A percentile compares a stretch with the other conserved stretches of the same genome.
Evolutionary conservation across 139 green algal species (phyloP).

Genomic region (Closterium sp.): DNA sequence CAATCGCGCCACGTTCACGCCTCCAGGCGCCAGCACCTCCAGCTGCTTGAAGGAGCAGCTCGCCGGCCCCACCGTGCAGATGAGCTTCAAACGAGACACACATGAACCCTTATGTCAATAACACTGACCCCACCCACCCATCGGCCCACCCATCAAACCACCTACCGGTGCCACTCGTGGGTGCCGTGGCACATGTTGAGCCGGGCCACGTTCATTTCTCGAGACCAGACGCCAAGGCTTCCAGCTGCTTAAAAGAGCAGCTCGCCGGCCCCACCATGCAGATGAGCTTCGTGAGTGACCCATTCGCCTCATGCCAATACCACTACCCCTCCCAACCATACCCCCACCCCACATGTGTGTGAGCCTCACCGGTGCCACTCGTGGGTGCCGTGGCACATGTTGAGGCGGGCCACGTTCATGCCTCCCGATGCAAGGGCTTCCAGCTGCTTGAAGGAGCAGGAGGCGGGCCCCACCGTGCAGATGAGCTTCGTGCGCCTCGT

Average conservation of each 20-base stretch:
- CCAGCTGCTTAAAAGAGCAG: conserved; percentile 45
- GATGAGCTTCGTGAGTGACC: conserved; percentile 75
- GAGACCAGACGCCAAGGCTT: conserved; percentile 58
- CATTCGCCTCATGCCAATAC: conserved; percentile 25
- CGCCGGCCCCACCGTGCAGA: too few species aligned
- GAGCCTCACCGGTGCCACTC: conserved; percentile 46
- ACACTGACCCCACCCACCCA: too few species aligned
- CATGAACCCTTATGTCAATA: too few species aligned
- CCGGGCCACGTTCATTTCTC: conserved; percentile 67
- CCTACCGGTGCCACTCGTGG: conserved; percentile 38
- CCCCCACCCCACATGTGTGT: too few species aligned
- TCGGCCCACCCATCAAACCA: background rate
- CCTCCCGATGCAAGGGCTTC: conserved; percentile 60
- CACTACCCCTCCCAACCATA: too few species aligned
- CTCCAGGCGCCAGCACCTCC: too few species aligned
- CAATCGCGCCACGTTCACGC: too few species aligned
- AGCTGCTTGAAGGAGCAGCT: too few species aligned
- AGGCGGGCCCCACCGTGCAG: conserved; percentile 58
- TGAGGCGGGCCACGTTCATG: conserved; percentile 70
- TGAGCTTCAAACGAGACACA: too few species aligned
- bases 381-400: conserved; percentile 67
- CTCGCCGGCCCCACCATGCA: conserved; percentile 57
- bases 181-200: conserved; percentile 72
- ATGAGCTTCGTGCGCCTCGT: conserved; percentile 67
- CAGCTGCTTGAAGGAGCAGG: conserved; percentile 44